Base-by-base conservation (phyloP, 805 yeast genomes). In the Wickerhamiella hasegawae region DNA sequence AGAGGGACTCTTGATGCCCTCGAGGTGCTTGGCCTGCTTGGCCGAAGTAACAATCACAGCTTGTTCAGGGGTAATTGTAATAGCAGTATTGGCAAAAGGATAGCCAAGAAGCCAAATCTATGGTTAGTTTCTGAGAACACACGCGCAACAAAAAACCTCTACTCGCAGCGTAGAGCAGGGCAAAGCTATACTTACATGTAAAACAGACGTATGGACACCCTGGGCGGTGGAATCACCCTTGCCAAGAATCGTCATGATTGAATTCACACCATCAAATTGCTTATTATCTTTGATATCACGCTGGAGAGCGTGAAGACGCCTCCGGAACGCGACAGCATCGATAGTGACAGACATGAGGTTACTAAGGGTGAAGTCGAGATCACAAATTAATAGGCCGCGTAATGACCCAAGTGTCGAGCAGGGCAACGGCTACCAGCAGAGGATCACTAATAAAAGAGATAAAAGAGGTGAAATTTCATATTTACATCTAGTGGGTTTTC, bases 41-140 rank as follows among this genome's bases (percentile, higher is more conserved):
- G 73, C 76, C 21, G 87, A 75, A 0, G 96, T 85, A 39, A 85
- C 65, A 36, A 87, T 61, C 3, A 72, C 55, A 26, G 73, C 61
- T 44, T 71, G 72, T 26, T 68, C 69, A 36, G 67, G 65, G 3
- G 79, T 68, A 39, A 85, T 59, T 34, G 67, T 71, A 35, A 87
- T 58, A 21, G 74, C 73, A 1, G 96, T 84, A 34, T 90, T 90
- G n/a, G 94, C 92, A 52, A 87, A 87, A 54, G 90, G 97, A 54
- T 85, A 87, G 3, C 96, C 94, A 33, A 87, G 60, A 36, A 87
- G 61, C 97, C 97, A 87, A 35, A 74, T 78, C 41, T 47, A 30
- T 2, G n/a, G 40, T 37, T 22, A 25, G 28, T 30, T 8, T 11
- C 17, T 29, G 12, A 26, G 23, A 5, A 16, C 10, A 31, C 16